Evolutionary conservation across 768 basidiomycete genomes (phyloP), one percentile per base, ranked within the genome.

Genomic region (Termitomyces sp.): DNA sequence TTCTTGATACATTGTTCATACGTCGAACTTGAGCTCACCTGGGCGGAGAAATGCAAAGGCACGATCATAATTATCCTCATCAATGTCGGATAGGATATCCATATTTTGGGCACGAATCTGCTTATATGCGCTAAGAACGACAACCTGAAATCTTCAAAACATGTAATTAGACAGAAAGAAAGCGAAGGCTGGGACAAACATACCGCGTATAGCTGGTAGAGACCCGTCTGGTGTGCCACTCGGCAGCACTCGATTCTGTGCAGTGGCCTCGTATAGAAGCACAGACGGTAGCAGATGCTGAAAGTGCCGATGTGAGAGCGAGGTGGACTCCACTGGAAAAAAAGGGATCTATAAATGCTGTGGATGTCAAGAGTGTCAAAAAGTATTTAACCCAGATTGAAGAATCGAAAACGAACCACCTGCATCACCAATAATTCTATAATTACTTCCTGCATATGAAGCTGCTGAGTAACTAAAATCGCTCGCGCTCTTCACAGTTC

Each of bases 91-190:
- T 36, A 88, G 74, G 29, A 87, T 76, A 60, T 80, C 77, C 10
- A 70, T 72, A 37, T 73, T 74, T 64, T 87, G 85, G 4, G 84
- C 77, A 20, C 82, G 81, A 54, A 88, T 86, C 62, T 87, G 86
- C 68, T 86, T 87, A 68, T 87, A 87, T 61, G 85, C 85, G 61
- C 85, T 86, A n/a, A 87, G 71, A 26, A 86, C 85, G 22, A 87
- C 85, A 13, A 88, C 77, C 63, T 86, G 81, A 63, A 87, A 87
- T 62, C 84, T 86, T 55, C 2, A 44, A 41, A 37, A 22, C 22
- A 20, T 39, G 29, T 42, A 13, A 34, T n/a, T n/a, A 9, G 45
- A 29, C 15, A 9, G 16, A 34, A 24, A 5, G 22, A 20, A 9
- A 54, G 20, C 46, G 2, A 24, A 22, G 31, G 1, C 4, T 7